Base-by-base conservation (phyloP, 2,329 filamentous ascomycete genomes). In the Xylariomycetidae sp. region DNA sequence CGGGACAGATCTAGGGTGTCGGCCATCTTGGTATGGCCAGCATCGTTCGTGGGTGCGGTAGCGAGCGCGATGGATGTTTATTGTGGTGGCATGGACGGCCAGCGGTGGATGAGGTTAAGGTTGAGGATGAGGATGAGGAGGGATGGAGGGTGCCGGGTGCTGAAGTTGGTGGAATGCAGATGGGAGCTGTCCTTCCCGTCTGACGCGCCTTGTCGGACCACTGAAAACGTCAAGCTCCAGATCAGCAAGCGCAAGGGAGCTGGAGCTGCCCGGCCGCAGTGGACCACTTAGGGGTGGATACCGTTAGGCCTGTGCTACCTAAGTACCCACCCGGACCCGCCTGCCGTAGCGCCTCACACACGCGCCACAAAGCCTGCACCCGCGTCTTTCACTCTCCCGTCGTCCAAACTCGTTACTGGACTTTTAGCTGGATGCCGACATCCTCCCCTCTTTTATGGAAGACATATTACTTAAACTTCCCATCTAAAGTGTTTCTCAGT, bases 11-110 rank as follows among this genome's bases (percentile, higher is more conserved):
- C 40, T 35, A 41, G 35, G 25, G 32, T 30, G 37, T 41, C 39
- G 35, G 33, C 27, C 25, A 34, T 31, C 23, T 44, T 46, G 50
- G 53, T 54, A 19, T 40, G 41, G 29, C 34, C 40, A 38, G 37
- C 49, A 53, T 54, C 36, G 36, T 49, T 19, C 26, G 34, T 38
- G 37, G 33, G 27, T 29, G 20, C 12, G 20, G 20, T 23, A 12
- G 8, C 12, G 20, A 8, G 12, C 8, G 12, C 20, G 12, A 12
- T 8, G 20, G 20, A 8, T 23, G 20, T 8, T 23, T 23, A 8
- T 23, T n/a, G n/a, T n/a, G n/a, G 20, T 23, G 12, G 20, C 12
- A 12, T 23, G 12, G 8, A 8, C 25, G 6, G 19, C 12, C n/a
- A 6, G 13, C 12, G 12, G 26, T 31, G 6, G 25, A 14, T 26